phyloP scores from a whole-genome alignment of 2,329 filamentous ascomycete genomes.

The Penicillium paneum region DNA sequence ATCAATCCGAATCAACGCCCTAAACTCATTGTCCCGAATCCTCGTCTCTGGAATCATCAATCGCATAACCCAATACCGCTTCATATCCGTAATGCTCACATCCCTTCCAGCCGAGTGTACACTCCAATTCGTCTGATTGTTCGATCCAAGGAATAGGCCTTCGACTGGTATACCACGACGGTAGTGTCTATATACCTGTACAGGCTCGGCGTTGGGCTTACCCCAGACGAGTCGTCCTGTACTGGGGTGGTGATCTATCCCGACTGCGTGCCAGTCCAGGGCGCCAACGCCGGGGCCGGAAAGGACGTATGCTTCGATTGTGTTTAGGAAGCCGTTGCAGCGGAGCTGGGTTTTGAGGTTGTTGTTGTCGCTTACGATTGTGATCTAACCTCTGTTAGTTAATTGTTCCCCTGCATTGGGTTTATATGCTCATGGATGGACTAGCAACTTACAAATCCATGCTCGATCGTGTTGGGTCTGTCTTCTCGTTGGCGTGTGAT shows the following conservation, averaged over 20 bases:
- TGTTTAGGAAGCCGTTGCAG: slow-evolving; percentile 15
- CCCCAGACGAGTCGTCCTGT: slow-evolving; percentile 15
- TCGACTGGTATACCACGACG: not conserved
- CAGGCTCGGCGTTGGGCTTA: not conserved
- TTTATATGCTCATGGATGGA: too few species aligned
- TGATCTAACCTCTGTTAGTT: slow-evolving; percentile 5
- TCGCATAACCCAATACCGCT: slow-evolving; percentile 13
- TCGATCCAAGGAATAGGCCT: slow-evolving; percentile 9
- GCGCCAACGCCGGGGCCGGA: slow-evolving; percentile 3
- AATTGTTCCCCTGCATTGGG: not conserved
- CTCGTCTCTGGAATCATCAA: slow-evolving; percentile 1
- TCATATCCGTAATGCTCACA: slow-evolving; percentile 5
- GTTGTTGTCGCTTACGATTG: slow-evolving; percentile 1
- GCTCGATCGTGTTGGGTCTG: slow-evolving; percentile 1
- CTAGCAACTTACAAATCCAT: slow-evolving; percentile 8
- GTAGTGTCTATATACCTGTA: slow-evolving; percentile 11
- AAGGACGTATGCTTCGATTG: slow-evolving; percentile 13
- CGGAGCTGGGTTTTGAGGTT: slow-evolving; percentile 8
- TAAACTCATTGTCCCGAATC: slow-evolving; percentile 5
- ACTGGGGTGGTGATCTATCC: slow-evolving; percentile 4
- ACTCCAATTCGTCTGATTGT: slow-evolving; percentile 5
- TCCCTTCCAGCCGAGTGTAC: slow-evolving; percentile 9
- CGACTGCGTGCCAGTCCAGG: slow-evolving; percentile 14
- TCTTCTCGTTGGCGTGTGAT: slow-evolving; percentile 7
- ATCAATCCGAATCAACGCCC: slow-evolving; percentile 11